Evolutionary conservation across 371 early-diverging fungal species (phyloP).

Genomic region (Mucor indicus): DNA sequence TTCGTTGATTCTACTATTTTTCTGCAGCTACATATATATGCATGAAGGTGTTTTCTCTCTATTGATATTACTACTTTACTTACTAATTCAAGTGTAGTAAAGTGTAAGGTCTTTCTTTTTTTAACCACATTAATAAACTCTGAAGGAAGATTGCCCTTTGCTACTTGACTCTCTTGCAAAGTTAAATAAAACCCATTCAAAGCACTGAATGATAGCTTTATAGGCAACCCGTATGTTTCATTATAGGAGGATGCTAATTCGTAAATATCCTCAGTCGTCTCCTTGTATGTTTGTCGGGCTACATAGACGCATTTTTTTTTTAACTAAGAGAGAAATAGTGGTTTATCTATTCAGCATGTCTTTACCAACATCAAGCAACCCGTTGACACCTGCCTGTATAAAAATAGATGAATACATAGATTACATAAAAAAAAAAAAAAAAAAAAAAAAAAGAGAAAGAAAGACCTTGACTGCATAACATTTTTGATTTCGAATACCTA

Average conservation of each 20-base stretch:
- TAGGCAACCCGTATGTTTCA: conserved; percentile 46
- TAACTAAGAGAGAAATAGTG: no score
- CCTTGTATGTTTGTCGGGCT: conserved; percentile 83
- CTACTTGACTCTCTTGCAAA: conserved; percentile 33
- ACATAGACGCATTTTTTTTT: no score
- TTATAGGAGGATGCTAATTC: conserved; percentile 61
- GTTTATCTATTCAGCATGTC: neutral
- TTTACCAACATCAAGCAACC: conserved; percentile 86
- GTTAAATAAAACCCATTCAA: conserved; percentile 65
- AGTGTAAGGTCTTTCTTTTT: conserved; percentile 59
- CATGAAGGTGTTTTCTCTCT: neutral
- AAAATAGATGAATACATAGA: neutral
- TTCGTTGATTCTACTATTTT: conserved; percentile 70
- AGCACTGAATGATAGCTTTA: conserved; percentile 67
- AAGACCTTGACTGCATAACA: conserved; percentile 77
- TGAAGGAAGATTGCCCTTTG: conserved; percentile 35
- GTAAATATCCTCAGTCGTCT: conserved; percentile 81
- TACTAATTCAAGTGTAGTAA: conserved; percentile 82
- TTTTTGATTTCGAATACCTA: conserved; percentile 81
- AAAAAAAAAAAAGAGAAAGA: neutral
- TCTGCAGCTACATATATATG: conserved; percentile 32
- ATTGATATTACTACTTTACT: neutral
- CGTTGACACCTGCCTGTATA: conserved; percentile 73
- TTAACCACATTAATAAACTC: conserved; percentile 59
- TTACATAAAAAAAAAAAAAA: neutral